Base-by-base conservation (phyloP, 306 rosid genomes). In the Ormosia semicastrata region DNA sequence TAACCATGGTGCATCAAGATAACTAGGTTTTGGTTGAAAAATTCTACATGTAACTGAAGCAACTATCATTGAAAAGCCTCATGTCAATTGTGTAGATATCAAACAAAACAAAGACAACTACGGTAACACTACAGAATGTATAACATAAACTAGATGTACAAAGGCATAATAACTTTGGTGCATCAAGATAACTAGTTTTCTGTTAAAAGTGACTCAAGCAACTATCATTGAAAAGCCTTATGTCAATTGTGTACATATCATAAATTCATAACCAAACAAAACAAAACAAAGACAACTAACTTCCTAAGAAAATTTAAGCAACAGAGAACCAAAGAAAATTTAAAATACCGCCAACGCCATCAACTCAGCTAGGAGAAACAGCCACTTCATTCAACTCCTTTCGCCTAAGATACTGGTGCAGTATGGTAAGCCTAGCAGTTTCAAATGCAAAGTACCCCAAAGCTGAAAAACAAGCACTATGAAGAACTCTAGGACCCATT, bases 371-470 rank as follows among this genome's bases (percentile, higher is more conserved):
- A 32, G 82, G 7, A 46, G 88, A 74, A 47, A 79, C 84, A 81
- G 71, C 74, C 4, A 71, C 29, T 32, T 87, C 87, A 17, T 56
- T 75, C 67, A 88, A 77, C 81, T 88, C 88, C 88, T 84, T 87
- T 83, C 81, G 81, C 58, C 59, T 87, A 47, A 94, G 78, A 85
- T 92, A 90, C 41, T 87, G 86, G 8, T 87, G 77, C 88, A 95
- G 62, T 50, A 95, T 84, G 0, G 86, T 57, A 66, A 93, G 87
- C 90, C 93, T 89, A n/a, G 99, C 99, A 0, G 99, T 95, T 88
- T 95, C 99, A 36, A 95, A 95, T 0, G 98, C 98, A 73, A 95
- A 95, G 85, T 91, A 95, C 0, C 99, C 99, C 79, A 95, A 73
- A 0, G 99, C 98, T 0, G 98, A 92, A 74, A 93, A 95, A 72